Evolutionary conservation across 495 filamentous ascomycete species (phyloP).

Genomic region (Aspergillus panamensis): DNA sequence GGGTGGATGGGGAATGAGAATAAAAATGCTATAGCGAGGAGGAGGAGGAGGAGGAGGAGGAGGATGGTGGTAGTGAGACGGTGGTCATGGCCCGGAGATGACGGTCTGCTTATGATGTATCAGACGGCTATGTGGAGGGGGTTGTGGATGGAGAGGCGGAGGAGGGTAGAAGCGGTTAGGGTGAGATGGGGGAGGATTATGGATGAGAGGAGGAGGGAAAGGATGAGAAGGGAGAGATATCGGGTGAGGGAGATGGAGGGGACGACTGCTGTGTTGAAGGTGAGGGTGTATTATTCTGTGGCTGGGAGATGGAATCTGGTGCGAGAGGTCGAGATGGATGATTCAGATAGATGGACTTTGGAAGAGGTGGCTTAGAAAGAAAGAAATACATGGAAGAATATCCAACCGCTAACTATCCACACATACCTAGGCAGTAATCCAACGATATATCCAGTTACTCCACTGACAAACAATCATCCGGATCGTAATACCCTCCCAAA

Average conservation of each 20-base stretch:
- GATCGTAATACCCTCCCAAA: slow-evolving; percentile 22
- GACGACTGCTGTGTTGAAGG: background rate
- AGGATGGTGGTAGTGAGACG: slow-evolving; percentile 7
- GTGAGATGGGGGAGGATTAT: slow-evolving; percentile 28
- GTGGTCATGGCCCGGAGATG: slow-evolving; percentile 24
- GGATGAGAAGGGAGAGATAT: slow-evolving; percentile 16
- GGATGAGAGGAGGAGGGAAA: slow-evolving; percentile 26
- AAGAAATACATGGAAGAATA: background rate
- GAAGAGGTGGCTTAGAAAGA: too few relatives aligned
- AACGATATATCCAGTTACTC: slow-evolving; percentile 9
- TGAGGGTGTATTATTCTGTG: slow-evolving; percentile 23
- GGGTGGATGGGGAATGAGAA: background rate
- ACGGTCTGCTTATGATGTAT: slow-evolving; percentile 21
- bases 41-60: background rate
- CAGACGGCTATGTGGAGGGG: slow-evolving; percentile 26
- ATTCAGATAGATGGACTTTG: background rate
- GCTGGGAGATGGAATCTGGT: slow-evolving; percentile 3
- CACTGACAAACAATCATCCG: slow-evolving; percentile 26
- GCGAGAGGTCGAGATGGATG: slow-evolving; percentile 11
- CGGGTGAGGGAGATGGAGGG: background rate
- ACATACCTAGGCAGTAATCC: too few relatives aligned
- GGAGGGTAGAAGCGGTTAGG: slow-evolving; percentile 17
- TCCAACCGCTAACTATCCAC: too few relatives aligned
- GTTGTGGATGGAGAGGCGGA: slow-evolving; percentile 16
- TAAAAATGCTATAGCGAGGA: background rate